These are phyloP conservation scores for Solanum chiquidenum DNA, from an alignment of 257 asterid species.

Conservation along the genomic window DNA sequence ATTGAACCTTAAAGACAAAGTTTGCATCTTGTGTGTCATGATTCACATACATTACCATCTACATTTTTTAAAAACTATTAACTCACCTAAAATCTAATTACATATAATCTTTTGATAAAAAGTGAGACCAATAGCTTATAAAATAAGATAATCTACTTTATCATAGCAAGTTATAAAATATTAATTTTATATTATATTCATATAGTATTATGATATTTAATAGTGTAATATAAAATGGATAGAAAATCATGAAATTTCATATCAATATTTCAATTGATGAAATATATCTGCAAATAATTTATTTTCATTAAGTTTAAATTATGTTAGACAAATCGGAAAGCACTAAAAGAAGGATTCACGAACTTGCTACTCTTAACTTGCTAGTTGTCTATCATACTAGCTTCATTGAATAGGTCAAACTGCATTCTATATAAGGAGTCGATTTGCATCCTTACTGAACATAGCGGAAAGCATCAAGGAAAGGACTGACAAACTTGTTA, in stretches of 20 bases:
- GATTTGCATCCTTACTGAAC: not conserved
- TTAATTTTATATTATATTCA: not conserved
- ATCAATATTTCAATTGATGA: not conserved
- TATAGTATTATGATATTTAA: not conserved
- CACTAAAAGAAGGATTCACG: not conserved
- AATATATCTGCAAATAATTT: too few relatives aligned
- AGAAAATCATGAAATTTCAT: not conserved
- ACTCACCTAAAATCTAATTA: not conserved
- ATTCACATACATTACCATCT: not conserved
- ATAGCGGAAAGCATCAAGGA: not conserved
- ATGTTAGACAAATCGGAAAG: accelerated
- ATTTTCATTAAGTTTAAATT: not conserved
- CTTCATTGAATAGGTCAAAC: not conserved
- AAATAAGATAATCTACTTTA: not conserved
- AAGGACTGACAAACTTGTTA: too few relatives aligned
- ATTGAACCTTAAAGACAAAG: not conserved
- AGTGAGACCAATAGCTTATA: not conserved
- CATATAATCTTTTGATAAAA: not conserved
- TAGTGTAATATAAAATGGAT: not conserved
- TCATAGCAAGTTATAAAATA: not conserved
- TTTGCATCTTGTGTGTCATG: not conserved
- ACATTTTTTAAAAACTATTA: not conserved
- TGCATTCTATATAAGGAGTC: not conserved
- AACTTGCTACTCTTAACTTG: not conserved
- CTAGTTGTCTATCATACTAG: not conserved